phyloP scores from a whole-genome alignment of 1,139 yeast genomes.

The Magnusiomyces magnusii region DNA sequence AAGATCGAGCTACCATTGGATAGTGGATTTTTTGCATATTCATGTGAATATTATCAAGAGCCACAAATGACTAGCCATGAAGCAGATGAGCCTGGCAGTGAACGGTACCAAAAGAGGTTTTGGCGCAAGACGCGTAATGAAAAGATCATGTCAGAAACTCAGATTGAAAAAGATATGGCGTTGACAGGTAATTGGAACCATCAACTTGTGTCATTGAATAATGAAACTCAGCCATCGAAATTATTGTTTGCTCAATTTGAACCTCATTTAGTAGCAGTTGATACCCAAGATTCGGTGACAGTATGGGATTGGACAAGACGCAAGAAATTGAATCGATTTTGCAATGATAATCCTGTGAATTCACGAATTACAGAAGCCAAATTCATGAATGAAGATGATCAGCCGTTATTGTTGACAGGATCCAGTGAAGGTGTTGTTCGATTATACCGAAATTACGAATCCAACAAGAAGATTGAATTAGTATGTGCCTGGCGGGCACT shows the following conservation, averaged over 20 bases:
- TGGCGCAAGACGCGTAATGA: constrained; percentile 94
- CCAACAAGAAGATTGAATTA: constrained; percentile 47
- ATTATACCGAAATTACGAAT: constrained; percentile 71
- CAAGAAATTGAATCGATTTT: constrained; percentile 54
- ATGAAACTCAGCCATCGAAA: constrained; percentile 70
- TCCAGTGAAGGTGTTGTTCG: constrained; percentile 91
- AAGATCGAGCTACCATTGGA: constrained; percentile 42
- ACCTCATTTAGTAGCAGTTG: constrained; percentile 69
- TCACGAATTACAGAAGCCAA: constrained; percentile 83
- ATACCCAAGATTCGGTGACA: constrained; percentile 74
- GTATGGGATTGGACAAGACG: constrained; percentile 84
- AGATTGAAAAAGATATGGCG: constrained; percentile 79
- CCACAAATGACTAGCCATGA: constrained; percentile 90
- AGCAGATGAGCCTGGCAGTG: constrained; percentile 88
- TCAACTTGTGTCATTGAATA: constrained; percentile 53
- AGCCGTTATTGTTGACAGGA: constrained; percentile 76
- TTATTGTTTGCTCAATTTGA: constrained; percentile 87
- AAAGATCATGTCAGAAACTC: constrained; percentile 76
- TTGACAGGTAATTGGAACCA: constrained; percentile 81
- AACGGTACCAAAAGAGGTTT: constrained; percentile 69
- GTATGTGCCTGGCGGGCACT: constrained; percentile 92
- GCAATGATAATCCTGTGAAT: constrained; percentile 81
- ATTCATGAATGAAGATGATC: constrained; percentile 85
- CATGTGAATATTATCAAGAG: constrained; percentile 89
- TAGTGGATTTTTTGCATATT: constrained; percentile 79